Conservation (phyloP, 2,329 filamentous ascomycete species). For the Ilyonectria mors-panacis region DNA sequence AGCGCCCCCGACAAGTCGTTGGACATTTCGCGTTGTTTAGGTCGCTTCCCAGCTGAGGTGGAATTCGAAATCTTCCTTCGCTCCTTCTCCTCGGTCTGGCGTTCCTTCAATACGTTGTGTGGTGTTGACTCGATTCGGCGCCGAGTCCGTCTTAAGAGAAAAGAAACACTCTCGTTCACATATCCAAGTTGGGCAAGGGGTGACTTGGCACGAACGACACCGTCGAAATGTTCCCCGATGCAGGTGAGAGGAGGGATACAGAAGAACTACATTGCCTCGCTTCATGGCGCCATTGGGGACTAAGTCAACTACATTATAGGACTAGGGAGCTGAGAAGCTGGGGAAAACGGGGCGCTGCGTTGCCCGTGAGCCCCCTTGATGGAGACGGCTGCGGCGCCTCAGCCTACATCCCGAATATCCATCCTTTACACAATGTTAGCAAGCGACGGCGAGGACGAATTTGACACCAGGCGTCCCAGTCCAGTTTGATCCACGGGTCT, state of each 20-base stretch:
- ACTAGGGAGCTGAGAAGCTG: constrained; percentile 17
- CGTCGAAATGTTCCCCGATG: constrained; percentile 1
- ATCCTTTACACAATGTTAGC: background rate
- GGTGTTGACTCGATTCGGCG: constrained; percentile 2
- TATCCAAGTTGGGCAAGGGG: constrained; percentile 12
- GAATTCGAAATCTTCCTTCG: background rate
- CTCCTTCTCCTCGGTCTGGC: background rate
- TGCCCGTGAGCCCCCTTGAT: constrained; percentile 5
- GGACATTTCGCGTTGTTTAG: constrained; percentile 24
- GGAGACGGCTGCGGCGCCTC: background rate
- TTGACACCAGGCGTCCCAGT: constrained; percentile 7
- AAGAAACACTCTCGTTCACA: constrained; percentile 2
- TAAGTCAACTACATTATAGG: constrained; percentile 1
- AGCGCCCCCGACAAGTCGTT: constrained; percentile 33
- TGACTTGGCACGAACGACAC: constrained; percentile 20
- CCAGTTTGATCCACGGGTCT: constrained; percentile 12
- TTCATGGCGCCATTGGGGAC: constrained; percentile 14
- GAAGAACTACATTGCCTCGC: constrained; percentile 17
- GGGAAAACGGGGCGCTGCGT: constrained; percentile 14
- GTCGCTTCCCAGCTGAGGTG: background rate
- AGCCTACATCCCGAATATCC: background rate
- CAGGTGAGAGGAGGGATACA: constrained; percentile 9
- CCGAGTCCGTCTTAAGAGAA: constrained; percentile 22
- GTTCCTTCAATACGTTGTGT: background rate
- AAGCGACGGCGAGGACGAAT: background rate